Base-by-base conservation (phyloP, 768 basidiomycete species). In the Pulveroboletus ravenelii region DNA sequence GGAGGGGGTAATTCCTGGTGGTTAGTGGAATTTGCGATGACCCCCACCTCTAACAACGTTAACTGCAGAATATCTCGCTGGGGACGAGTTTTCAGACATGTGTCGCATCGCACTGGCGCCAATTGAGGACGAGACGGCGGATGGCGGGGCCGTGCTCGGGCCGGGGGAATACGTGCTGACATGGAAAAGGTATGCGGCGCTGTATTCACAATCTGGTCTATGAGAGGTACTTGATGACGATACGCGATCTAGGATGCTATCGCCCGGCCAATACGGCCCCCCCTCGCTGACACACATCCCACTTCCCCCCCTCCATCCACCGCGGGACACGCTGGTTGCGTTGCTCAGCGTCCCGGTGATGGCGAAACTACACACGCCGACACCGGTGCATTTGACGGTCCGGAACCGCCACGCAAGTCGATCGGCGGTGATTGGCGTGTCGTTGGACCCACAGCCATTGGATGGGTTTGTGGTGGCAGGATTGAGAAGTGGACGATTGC, bases 401-500 rank as follows among this genome's bases (percentile, higher is more conserved):
- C 80, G 92, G 61, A 90, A 90, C 64, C 69, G 78, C 48, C 77
- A 84, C 52, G 74, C 78, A 3, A 72, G 72, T 8, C 78, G 82
- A 32, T 80, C 89, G 3, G 85, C 87, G 1, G 84, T 83, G 55
- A 67, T 94, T 31, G 73, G 79, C 10, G 75, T 93, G 9, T 80
- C 85, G 31, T 74, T 93, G 27, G 92, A 95, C 47, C 75, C 82
- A 1, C 83, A 85, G 52, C 56, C 70, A 14, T 68, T 77, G 12
- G 89, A 89, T 37, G 74, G 77, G n/a, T 95, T 96, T 66, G 81
- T 93, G 14, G 80, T 93, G 38, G 79, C 89, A 3, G 93, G 94
- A 0, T 63, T 87, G 32, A 74, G 89, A 41, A 78, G 72, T 43
- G 81, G 82, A 3, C 78, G 82, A 10, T 56, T 91, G 9, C 84